Evolutionary conservation across 2,329 filamentous ascomycete species (phyloP).

Genomic region (Kalmusia sp.): DNA sequence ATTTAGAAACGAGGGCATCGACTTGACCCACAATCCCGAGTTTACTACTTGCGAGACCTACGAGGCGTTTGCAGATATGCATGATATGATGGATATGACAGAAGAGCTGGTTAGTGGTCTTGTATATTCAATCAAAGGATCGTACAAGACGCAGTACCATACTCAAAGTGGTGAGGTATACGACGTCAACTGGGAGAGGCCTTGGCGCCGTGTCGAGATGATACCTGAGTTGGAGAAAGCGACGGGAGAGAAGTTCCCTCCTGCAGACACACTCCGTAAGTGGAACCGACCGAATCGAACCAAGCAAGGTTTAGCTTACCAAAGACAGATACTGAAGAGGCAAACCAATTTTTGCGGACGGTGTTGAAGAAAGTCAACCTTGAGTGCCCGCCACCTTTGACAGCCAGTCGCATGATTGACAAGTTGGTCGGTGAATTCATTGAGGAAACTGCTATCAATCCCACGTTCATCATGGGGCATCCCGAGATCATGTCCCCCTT

Average conservation of each 20-base stretch:
- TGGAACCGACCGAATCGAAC: not conserved
- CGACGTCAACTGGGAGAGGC: conserved; percentile 93
- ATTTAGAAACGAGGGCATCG: conserved; percentile 92
- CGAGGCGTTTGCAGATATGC: conserved; percentile 72
- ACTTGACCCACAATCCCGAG: conserved; percentile 96
- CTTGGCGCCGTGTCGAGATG: conserved; percentile 95
- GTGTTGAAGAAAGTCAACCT: conserved; percentile 89
- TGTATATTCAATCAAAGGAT: conserved; percentile 86
- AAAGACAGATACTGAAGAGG: conserved; percentile 87
- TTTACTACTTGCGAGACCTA: conserved; percentile 99
- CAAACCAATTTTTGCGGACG: conserved; percentile 77
- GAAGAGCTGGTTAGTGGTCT: conserved; percentile 91
- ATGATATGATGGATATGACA: conserved; percentile 88
- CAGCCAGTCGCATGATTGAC: conserved; percentile 95
- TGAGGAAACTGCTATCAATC: conserved; percentile 91
- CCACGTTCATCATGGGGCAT: conserved; percentile 87
- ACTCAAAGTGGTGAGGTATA: conserved; percentile 86
- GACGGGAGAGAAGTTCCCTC: conserved; percentile 91
- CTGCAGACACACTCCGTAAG: conserved; percentile 63
- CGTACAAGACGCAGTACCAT: conserved; percentile 84
- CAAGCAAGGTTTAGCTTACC: not conserved
- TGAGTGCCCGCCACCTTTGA: conserved; percentile 87
- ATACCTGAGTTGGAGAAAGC: conserved; percentile 90
- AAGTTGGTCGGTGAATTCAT: conserved; percentile 91
- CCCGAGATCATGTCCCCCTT: conserved; percentile 89